A percentile compares a stretch with the other conserved stretches of the same genome.
phyloP scores from a whole-genome alignment of 2,329 filamentous ascomycete genomes.

The Conoideocrella luteorostrata region DNA sequence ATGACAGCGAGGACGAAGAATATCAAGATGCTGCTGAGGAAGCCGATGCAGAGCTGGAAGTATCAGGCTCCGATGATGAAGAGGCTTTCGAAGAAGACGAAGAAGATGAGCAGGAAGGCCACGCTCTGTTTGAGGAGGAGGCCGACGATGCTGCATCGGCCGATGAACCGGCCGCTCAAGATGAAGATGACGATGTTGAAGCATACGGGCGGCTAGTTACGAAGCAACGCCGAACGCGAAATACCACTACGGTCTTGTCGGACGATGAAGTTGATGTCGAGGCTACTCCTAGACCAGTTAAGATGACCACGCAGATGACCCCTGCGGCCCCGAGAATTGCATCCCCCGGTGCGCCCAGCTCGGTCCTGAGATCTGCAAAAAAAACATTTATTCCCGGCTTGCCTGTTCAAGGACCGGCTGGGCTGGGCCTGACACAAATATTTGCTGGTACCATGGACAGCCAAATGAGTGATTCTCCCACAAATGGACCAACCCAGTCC shows the following conservation, averaged over 20 bases:
- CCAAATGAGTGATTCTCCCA: slow-evolving; percentile 27
- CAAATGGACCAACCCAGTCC: slow-evolving; percentile 33
- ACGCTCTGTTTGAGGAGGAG: no score
- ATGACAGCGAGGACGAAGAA: slow-evolving; percentile 51
- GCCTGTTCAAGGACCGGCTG: slow-evolving; percentile 52
- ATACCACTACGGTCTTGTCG: slow-evolving; percentile 49
- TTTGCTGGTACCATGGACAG: slow-evolving; percentile 82
- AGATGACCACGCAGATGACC: slow-evolving; percentile 32
- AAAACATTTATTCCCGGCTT: slow-evolving; percentile 66
- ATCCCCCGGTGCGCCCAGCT: slow-evolving; percentile 53
- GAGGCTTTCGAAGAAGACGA: slow-evolving; percentile 26
- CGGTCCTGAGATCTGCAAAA: slow-evolving; percentile 60
- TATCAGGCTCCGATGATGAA: slow-evolving; percentile 40
- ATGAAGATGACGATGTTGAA: slow-evolving; percentile 26
- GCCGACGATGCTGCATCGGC: slow-evolving; percentile 28
- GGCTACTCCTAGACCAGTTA: slow-evolving; percentile 42
- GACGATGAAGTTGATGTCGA: slow-evolving; percentile 48
- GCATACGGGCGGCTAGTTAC: slow-evolving; percentile 33
- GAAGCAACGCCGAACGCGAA: slow-evolving; percentile 41
- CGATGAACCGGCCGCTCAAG: slow-evolving; percentile 31
- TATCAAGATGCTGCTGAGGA: slow-evolving; percentile 34
- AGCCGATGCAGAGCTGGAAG: slow-evolving; percentile 32
- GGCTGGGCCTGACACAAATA: slow-evolving; percentile 77
- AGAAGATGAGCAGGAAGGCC: slow-evolving; percentile 27
- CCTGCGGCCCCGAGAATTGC: slow-evolving; percentile 34